Percentiles rank a stretch among this genome's conserved stretches.
Evolutionary conservation across 2,329 filamentous ascomycete genomes (phyloP).

Genomic region (Pyrenochaeta sp.): DNA sequence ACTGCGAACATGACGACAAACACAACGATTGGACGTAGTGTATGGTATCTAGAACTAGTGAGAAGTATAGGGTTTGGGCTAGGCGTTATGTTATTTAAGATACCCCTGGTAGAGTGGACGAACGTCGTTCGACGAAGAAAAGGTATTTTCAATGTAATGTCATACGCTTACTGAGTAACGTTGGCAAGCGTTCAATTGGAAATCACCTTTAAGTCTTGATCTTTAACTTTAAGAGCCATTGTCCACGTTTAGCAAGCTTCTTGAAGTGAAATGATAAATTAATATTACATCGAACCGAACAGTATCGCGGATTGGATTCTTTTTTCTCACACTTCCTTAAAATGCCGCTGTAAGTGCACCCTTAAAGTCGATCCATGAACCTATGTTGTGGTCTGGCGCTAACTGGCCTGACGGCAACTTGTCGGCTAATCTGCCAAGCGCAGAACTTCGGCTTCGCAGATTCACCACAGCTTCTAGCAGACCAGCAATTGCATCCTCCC

Average conservation of each 20-base stretch:
- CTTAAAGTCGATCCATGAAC: not conserved
- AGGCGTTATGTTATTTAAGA: constrained; percentile 41
- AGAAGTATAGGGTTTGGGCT: not conserved
- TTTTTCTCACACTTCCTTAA: not conserved
- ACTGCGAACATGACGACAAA: not conserved
- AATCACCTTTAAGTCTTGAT: not conserved
- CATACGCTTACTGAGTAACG: constrained; percentile 2
- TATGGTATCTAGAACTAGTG: not conserved
- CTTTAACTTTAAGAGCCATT: not conserved
- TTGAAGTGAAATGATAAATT: no score
- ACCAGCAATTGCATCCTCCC: constrained; percentile 50
- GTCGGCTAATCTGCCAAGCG: constrained; percentile 31
- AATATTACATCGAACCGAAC: no score
- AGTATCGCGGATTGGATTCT: no score
- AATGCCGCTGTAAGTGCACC: not conserved
- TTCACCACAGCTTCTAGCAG: constrained; percentile 39
- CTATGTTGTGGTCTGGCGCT: constrained; percentile 4
- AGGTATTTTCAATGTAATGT: not conserved
- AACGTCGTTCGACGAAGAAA: not conserved
- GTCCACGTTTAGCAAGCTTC: not conserved
- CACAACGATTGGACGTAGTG: no score
- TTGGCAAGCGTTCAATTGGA: not conserved
- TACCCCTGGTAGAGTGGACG: constrained; percentile 28
- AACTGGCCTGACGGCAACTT: constrained; percentile 12
- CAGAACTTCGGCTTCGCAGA: constrained; percentile 40